phyloP scores from a whole-genome alignment of 345 rosid genomes.

The Camelina hispida region DNA sequence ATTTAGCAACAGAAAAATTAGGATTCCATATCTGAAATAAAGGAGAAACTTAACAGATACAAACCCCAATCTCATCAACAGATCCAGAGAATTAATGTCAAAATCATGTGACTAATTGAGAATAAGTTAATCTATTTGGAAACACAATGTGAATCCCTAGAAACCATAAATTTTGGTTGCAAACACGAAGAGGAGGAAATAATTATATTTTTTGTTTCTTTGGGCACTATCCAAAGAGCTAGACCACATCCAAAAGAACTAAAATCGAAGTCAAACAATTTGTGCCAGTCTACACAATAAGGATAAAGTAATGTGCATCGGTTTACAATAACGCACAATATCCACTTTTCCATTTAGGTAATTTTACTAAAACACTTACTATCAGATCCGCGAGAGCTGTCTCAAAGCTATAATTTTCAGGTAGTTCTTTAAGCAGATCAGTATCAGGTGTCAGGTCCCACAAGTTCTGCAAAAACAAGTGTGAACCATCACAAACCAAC shows the following conservation, averaged over 20 bases:
- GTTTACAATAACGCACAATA: too few species aligned
- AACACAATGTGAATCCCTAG: background rate
- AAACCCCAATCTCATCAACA: background rate
- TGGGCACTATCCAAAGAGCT: background rate
- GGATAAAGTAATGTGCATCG: slow-evolving; percentile 5
- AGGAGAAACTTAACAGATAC: slow-evolving; percentile 12
- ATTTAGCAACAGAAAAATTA: slow-evolving; percentile 23
- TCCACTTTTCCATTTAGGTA: too few species aligned
- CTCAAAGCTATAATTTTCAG: slow-evolving; percentile 67
- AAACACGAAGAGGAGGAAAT: background rate
- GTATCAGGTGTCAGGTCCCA: slow-evolving; percentile 86
- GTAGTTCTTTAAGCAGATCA: slow-evolving; percentile 59
- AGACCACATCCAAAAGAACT: background rate
- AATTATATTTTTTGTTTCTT: background rate
- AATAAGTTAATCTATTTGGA: background rate
- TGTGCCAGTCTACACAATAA: background rate
- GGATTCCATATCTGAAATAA: background rate
- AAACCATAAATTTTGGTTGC: slow-evolving; percentile 3
- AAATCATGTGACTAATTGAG: background rate
- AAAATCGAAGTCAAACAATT: background rate
- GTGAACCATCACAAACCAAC: background rate
- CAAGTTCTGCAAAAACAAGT: slow-evolving; percentile 57
- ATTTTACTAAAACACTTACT: slow-evolving; percentile 45
- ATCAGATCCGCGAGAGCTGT: slow-evolving; percentile 79
- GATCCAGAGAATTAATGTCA: slow-evolving; percentile 16